Evolutionary conservation across 805 yeast species (phyloP), one percentile per base, ranked within the genome.

Genomic region (Saccharomycopsis guyanensis): DNA sequence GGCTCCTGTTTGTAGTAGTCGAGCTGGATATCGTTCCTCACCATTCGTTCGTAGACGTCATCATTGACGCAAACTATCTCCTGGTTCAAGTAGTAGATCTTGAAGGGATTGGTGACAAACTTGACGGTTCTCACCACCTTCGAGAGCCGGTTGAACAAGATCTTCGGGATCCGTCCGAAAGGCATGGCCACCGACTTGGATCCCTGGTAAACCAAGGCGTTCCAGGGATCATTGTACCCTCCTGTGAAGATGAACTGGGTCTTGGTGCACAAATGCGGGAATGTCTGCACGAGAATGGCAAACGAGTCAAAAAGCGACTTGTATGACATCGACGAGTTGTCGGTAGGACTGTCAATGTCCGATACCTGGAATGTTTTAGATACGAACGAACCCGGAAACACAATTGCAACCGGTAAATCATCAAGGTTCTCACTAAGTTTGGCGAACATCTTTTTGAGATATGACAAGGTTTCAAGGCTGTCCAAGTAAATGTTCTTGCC

Each of bases 151-250:
- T 72, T 77, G 3, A 85, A 78, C 59, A 91, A 89, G 2, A 82
- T 64, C 22, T 69, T 66, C 0, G 97, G 95, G 2, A 93, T 72
- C 0, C 78, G 70, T 16, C 69, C 66, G 56, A 82, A 84, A 0
- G 98, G 98, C 80, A 86, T 80, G 6, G 72, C 52, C 0, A 75
- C 63, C 38, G 71, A 62, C 1, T 65, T 53, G 0, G 80, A 69
- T 3, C 91, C 88, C 42, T 81, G 69, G 1, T 84, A 72, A 40
- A 73, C 74, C 45, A 80, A 69, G 1, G 93, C 76, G 31, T 80
- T 80, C 97, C 97, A 93, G 0, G 96, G 96, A 63, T 93, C 99
- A 55, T 86, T 84, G 36, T 78, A 76, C 1, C 98, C 97, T 0
- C 97, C 97, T 1, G 91, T 67, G 49, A 93, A 75, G 1, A 87